Percentiles rank a stretch among this genome's conserved stretches.
Evolutionary conservation across 768 basidiomycete genomes (phyloP).

Genomic region (Agaricus bisporus): DNA sequence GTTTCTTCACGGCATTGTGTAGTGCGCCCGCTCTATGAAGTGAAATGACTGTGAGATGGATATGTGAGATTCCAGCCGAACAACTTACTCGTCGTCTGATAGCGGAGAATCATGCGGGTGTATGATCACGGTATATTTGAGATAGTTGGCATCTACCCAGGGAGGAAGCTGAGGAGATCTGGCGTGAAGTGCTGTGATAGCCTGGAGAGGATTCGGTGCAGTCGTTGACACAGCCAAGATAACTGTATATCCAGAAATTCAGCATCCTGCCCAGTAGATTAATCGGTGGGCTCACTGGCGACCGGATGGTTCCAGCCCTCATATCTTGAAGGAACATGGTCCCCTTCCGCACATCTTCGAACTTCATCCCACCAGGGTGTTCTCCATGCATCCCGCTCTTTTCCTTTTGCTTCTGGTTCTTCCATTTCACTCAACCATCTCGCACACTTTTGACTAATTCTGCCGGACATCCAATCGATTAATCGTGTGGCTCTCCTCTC

Average conservation of each 20-base stretch:
- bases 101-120: conserved; percentile 66
- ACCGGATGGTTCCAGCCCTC: conserved; percentile 90
- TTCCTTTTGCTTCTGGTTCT: conserved; percentile 28
- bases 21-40: conserved; percentile 61
- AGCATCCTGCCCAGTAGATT: not conserved
- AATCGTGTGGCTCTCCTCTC: conserved; percentile 71
- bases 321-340: conserved; percentile 59
- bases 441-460: conserved; percentile 55
- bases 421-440: conserved; percentile 72
- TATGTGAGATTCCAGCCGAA: conserved; percentile 2
- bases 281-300: conserved; percentile 49
- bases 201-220: conserved; percentile 77
- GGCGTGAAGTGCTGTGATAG: conserved; percentile 69
- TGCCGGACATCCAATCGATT: conserved; percentile 82
- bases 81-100: conserved; percentile 73
- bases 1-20: conserved; percentile 84
- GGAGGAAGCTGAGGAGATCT: conserved; percentile 61
- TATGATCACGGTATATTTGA: conserved; percentile 73
- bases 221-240: conserved; percentile 78
- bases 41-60: not conserved
- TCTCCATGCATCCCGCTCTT: conserved; percentile 32
- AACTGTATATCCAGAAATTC: conserved; percentile 36
- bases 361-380: conserved; percentile 91
- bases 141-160: conserved; percentile 72
- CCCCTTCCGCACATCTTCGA: conserved; percentile 68